A percentile compares a stretch with the other conserved stretches of the same genome.
Evolutionary conservation across 495 filamentous ascomycete genomes (phyloP).

Genomic region (Parmelia sp.): DNA sequence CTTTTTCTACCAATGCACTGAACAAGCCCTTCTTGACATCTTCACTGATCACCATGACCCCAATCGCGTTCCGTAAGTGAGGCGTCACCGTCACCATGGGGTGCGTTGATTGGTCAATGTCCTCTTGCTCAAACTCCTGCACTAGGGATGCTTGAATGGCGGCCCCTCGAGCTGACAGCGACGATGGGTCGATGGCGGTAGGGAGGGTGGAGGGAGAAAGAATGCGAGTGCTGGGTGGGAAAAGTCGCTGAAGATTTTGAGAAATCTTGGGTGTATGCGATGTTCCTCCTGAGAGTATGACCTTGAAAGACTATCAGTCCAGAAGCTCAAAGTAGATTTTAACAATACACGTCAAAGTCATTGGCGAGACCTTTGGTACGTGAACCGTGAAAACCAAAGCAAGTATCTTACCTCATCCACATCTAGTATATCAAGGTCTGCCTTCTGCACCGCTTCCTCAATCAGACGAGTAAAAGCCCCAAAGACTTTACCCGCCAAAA

Average conservation of each 20-base stretch:
- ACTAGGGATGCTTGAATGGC: conserved; percentile 92
- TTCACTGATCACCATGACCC: conserved; percentile 67
- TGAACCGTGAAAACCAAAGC: background rate
- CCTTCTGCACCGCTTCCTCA: conserved; percentile 81
- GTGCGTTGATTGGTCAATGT: conserved; percentile 94
- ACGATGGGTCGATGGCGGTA: conserved; percentile 84
- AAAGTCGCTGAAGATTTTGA: conserved; percentile 62
- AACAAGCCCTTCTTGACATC: conserved; percentile 59
- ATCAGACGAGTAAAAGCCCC: conserved; percentile 79
- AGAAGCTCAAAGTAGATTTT: background rate
- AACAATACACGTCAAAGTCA: conserved; percentile 3
- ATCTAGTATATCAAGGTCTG: conserved; percentile 83
- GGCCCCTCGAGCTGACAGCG: conserved; percentile 81
- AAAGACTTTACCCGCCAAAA: conserved; percentile 78
- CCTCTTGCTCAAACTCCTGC: conserved; percentile 82
- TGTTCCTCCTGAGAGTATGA: conserved; percentile 87
- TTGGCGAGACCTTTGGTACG: background rate
- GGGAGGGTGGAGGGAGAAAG: conserved; percentile 72
- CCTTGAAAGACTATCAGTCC: conserved; percentile 32
- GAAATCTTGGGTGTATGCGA: conserved; percentile 94
- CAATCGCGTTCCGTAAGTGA: conserved; percentile 81
- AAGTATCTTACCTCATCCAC: conserved; percentile 61
- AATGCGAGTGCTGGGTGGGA: conserved; percentile 72
- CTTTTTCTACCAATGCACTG: conserved; percentile 66
- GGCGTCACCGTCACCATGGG: conserved; percentile 90